Base-by-base conservation (phyloP, 208 protist species). In the Entamoeba moshkovskii region DNA sequence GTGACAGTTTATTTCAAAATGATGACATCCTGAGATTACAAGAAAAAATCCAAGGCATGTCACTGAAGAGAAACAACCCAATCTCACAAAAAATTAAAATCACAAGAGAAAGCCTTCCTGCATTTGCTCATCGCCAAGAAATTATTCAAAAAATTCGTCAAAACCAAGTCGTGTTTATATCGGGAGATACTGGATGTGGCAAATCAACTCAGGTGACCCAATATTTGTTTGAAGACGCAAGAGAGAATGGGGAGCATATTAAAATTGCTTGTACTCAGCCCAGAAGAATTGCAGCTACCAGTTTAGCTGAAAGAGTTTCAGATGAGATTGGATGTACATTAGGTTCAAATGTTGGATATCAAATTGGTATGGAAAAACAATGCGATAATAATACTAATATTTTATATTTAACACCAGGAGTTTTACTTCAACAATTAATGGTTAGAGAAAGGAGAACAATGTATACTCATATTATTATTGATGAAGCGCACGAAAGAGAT, bases 401-500 rank as follows among this genome's bases (percentile, higher is more conserved):
- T 25, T 96, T 98, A 45, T 99, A 98, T 96, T 97, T 99, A 95
- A 99, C 99, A 11, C 98, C 99, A 96, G 99, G 99, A 93, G 99
- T 99, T 97, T 97, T 99, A 95, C 96, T 99, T 42, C 97, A 98
- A 93, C 98, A 99, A 95, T 98, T 98, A 93, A 96, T 98, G 8
- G 96, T 93, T 3, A 98, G 99, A 94, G 97, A 98, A 0, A 95
- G 98, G 94, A 96, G 99, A 42, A 93, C 92, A 22, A 95, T 94
- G 42, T 99, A 99, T 92, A 97, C 96, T 33, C 97, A 94, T 29
- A 91, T 96, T 22, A 95, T 96, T 22, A 33, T 97, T n/a, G 96
- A 96, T 94, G 96, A 96, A 91, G 96, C 93, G 5, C 96, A 96
- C 92, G 96, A 96, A 46, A 59, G 96, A n/a, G 93, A 94, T 15